Evolutionary conservation across 345 rosid species (phyloP), one percentile per base, ranked within the genome.

Genomic region (Cardamine chenopodiifolia): DNA sequence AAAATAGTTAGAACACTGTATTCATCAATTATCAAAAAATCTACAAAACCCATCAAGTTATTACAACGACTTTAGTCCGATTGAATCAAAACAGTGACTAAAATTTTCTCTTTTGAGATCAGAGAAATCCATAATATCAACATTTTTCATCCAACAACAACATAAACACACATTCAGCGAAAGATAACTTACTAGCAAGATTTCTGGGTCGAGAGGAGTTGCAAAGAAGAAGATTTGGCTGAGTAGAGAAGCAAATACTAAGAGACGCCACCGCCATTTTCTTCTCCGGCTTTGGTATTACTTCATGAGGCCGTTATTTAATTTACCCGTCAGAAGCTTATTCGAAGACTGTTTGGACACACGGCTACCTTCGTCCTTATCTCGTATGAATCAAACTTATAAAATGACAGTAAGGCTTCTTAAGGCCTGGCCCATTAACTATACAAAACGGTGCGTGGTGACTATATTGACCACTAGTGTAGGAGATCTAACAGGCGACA

Each of bases 181-280:
- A 37, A 28, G n/a, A 9, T 0, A 20, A 70, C 85, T 86, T 83
- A 93, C 98, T 76, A 29, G 88, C 22, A 60, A 79, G 55, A 34
- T 44, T 37, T 73, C 82, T 82, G 75, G 82, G 83, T 66, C 77
- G 82, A 28, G 80, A 17, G 83, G 53, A 79, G 62, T 79, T 62
- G 70, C 59, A 29, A 22, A 69, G 82, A 49, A 82, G 89, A 69
- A 72, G 74, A 66, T 69, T 75, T 57, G 79, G 76, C 49, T 72
- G 68, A 60, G 79, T 59, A 75, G 78, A 78, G 78, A 71, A 75
- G 81, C 82, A 69, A 40, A 71, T 55, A 70, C 77, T 25, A 50
- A 77, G 81, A 70, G 91, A 74, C 22, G 80, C 71, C 74, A 63
- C 80, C 82, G 76, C 77, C 81, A 78, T 78, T 29, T 29, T 13